These are phyloP conservation scores for Pezicula carpinea DNA, from an alignment of 2,329 filamentous ascomycete species.

Conservation along the genomic window DNA sequence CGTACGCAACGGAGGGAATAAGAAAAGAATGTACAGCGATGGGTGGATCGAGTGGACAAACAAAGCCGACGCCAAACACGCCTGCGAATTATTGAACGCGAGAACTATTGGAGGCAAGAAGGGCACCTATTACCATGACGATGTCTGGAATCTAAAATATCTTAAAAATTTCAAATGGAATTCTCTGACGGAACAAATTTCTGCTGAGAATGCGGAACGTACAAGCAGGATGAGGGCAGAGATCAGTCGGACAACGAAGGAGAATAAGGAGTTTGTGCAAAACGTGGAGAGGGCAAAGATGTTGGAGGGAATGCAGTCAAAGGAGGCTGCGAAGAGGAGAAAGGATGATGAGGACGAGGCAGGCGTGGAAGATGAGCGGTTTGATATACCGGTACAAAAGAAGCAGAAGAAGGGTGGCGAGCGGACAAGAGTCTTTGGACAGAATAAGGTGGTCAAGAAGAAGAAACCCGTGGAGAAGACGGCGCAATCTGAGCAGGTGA, in stretches of 20 bases:
- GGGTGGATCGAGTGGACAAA: conserved; percentile 81
- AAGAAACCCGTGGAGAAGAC: conserved; percentile 30
- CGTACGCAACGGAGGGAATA: conserved; percentile 71
- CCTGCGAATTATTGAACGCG: conserved; percentile 71
- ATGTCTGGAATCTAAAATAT: conserved; percentile 82
- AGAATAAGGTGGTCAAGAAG: conserved; percentile 55
- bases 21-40: conserved; percentile 76
- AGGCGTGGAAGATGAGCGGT: conserved; percentile 18
- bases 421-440: conserved; percentile 56
- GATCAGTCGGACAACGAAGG: conserved; percentile 67
- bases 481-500: conserved; percentile 49
- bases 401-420: conserved; percentile 26
- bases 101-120: conserved; percentile 80
- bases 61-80: conserved; percentile 74
- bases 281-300: conserved; percentile 80
- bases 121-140: conserved; percentile 76
- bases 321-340: conserved; percentile 44
- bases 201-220: conserved; percentile 75
- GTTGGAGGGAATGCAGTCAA: conserved; percentile 66
- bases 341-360: conserved; percentile 30
- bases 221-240: conserved; percentile 72
- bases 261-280: conserved; percentile 76
- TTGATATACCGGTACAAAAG: conserved; percentile 15
- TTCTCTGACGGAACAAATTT: conserved; percentile 70
- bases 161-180: conserved; percentile 81